Base-by-base conservation (phyloP, 345 rosid species). In the Acer yangbiense region DNA sequence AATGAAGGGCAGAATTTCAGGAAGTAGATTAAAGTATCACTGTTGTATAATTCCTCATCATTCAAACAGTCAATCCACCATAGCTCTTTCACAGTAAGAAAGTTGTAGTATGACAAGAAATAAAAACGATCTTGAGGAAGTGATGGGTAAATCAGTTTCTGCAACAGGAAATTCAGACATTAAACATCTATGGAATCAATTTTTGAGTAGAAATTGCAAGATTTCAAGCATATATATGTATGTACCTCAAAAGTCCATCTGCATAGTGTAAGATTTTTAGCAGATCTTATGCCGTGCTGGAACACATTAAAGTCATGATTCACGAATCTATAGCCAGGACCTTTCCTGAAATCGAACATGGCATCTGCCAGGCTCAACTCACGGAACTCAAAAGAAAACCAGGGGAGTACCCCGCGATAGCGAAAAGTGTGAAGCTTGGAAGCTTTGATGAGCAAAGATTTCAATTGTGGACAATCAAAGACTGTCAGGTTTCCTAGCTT, bases 31-130 rank as follows among this genome's bases (percentile, higher is more conserved):
- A 76, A 68, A 21, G 50, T 66, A 58, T 76, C 73, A 16, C 44
- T 41, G 9, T 39, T 43, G 73, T 68, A 73, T 73, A 16, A 61
- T 25, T 25, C 70, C 43, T 43, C 71, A 57, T 57, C 75, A 7
- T 41, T 25, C 41, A 46, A 29, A 18, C 58, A 54, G 16, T 76
- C 73, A 57, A 76, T 76, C 79, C 79, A 76, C 67, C 79, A 76
- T 58, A 76, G 43, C 35, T 55, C 57, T 60, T 21, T 61, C 23
- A 76, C 68, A 3, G 57, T 23, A 1, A 11, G 12, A 50, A 76
- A 50, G 11, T 60, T 14, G 27, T 25, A 25, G 27, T 25, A 25
- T 1, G 27, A 1, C 17, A 52, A 7, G 23, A 0, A 39, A 3
- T 16, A 17, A 29, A 7, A 44, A 1, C 48, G 10, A 44, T 41